Evolutionary conservation across 306 rosid species (phyloP), one percentile per base, ranked within the genome.

Genomic region (Dicorynia guianensis): DNA sequence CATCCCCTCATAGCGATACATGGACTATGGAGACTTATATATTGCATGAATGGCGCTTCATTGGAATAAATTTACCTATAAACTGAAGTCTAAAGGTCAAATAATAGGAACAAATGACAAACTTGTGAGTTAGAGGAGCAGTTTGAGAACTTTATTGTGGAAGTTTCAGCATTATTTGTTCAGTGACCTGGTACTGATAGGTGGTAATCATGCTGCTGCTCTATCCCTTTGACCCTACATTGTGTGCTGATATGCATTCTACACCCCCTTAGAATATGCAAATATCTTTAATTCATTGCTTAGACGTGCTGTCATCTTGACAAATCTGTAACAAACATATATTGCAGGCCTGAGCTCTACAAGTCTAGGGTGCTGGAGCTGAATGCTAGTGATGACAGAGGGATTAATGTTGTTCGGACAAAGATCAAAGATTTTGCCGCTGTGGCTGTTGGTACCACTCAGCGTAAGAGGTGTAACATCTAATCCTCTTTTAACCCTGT

Each of bases 361-460:
- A 85, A 80, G 78, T 81, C 85, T 60, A 85, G 92, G 78, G 92
- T 88, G 55, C 64, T 81, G 83, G 90, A 88, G 83, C 79, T 88
- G 65, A 88, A 88, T 88, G 92, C 92, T 7, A 88, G 92, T 79
- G 92, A 85, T 76, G 89, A 88, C 72, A 88, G 86, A 59, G 92
- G 92, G 25, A 88, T 88, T 60, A 85, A 85, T 30, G 85, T 88
- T 69, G 92, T 88, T 43, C 79, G 90, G 76, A 88, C 90, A 73
- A 88, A 83, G 74, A 88, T 88, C 50, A 88, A 88, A 62, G 74
- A 79, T 82, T 88, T 88, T 85, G 92, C 90, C 57, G 85, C 80
- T 11, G 76, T 83, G 8, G 88, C 90, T 52, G 90, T 85, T 63
- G 84, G 85, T 76, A 57, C 86, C 13, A 60, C 34, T 47, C 88